Base-by-base conservation (phyloP, 129 eudicot species). In the Arctium lappa region DNA sequence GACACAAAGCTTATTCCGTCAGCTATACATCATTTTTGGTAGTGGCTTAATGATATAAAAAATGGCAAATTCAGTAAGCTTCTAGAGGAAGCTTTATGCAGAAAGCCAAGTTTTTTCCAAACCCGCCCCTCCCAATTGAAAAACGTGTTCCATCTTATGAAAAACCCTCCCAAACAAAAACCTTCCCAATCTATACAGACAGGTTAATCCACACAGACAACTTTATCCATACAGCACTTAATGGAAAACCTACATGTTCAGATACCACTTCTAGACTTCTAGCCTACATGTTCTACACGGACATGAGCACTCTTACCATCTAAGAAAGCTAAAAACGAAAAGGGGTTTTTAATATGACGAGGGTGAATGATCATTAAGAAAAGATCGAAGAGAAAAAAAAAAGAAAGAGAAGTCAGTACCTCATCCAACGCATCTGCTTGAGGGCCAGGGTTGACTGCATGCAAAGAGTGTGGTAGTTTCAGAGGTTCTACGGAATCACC, bases 401-500 rank as follows among this genome's bases (percentile, higher is more conserved):
- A 70, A 48, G 13, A 66, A 70, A 48, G 13, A 27, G 16, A 12
- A 73, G 37, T 36, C 30, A 32, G 48, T 84, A 95, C 98, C 94
- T 82, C 68, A 81, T 88, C 91, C 36, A 83, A 71, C 56, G 77
- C 76, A 78, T 92, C 96, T 27, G 90, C 18, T 79, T 85, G 81
- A 36, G 90, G 73, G 6, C 81, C 86, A 73, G 86, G 91, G 30
- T 86, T 86, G 66, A 93, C 85, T 42, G 97, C 93, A 76, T 88
- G 93, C 87, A 89, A 80, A 69, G 92, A 89, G 88, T 92, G 93
- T 36, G 98, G 98, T 48, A 95, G 85, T 80, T 95, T 94, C 79
- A 91, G 97, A 84, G 94, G 98, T 33, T 96, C 92, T 73, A 92
- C 86, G 18, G 98, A 97, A 73, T 92, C 97, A 89, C 97, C 93